Evolutionary conservation across 192 early-diverging fungal genomes (phyloP), one percentile per base, ranked within the genome.

Genomic region (Podila epigama): DNA sequence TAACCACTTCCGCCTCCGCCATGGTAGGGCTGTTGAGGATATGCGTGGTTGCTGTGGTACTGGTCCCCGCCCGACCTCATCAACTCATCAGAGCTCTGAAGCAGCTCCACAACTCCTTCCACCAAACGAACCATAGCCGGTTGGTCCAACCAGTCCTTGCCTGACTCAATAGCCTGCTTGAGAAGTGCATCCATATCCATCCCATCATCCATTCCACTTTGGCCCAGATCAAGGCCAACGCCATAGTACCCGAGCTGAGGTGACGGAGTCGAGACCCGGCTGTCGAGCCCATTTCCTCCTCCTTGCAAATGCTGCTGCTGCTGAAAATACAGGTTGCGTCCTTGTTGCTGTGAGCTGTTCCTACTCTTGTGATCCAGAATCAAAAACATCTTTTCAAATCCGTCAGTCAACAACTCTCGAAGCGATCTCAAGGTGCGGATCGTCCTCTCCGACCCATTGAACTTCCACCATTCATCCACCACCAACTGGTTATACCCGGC

Each of bases 391-490:
- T 79, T 82, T 56, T 77, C 73, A 31, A 77, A 77, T 7, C 73
- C 73, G 34, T 77, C 73, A 4, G 40, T 68, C 66, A 77, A 63
- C 60, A 77, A 41, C 42, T 77, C 73, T 1, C 73, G 42, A 36
- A 82, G 36, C 5, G 66, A 58, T 11, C 27, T 56, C 44, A 63
- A 27, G 9, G 67, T 67, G 27, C 66, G 58, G 52, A 82, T 66
- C 11, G 67, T 61, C 7, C 68, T 40, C 44, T 70, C 67, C 8
- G 68, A 66, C 31, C 81, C 81, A 56, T 60, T 67, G 39, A 82
- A 82, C 58, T 70, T 64, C 57, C 77, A 66, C 81, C 81, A 82
- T 0, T 60, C 77, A 57, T 82, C 81, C 5, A 82, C 68, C 29
- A 75, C 64, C 18, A 82, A 22, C 32, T 77, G 73, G 35, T 66